Percentiles rank a stretch among this genome's conserved stretches.
These are phyloP conservation scores for Citeromyces hawaiiensis DNA, from an alignment of 1,139 yeast genomes.

Conservation along the genomic window DNA sequence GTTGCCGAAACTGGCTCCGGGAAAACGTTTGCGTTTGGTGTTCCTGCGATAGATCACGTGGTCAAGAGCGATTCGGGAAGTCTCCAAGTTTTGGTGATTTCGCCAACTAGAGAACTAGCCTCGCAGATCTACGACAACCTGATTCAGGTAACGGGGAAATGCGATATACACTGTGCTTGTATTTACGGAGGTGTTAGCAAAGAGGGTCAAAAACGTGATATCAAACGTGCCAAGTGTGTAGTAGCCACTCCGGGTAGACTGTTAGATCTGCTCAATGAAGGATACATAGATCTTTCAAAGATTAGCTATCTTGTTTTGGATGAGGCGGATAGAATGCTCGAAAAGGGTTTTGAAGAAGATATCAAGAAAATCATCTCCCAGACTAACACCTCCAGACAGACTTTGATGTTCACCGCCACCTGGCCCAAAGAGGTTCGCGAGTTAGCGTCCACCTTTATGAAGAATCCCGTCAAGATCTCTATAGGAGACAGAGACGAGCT, in stretches of 20 bases:
- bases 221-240: conserved; percentile 53
- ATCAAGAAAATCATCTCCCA: conserved; percentile 66
- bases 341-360: conserved; percentile 94
- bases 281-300: conserved; percentile 54
- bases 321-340: conserved; percentile 98
- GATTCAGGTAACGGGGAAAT: conserved; percentile 46
- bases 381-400: conserved; percentile 49
- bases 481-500: conserved; percentile 93
- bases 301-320: conserved; percentile 80
- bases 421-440: conserved; percentile 93
- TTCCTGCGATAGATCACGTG: conserved; percentile 82
- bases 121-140: conserved; percentile 85
- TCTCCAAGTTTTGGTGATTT: conserved; percentile 68
- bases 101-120: conserved; percentile 97
- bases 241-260: conserved; percentile 98
- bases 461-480: conserved; percentile 69
- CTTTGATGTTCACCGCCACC: conserved; percentile 82
- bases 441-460: conserved; percentile 79
- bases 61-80: conserved; percentile 30
- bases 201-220: conserved; percentile 69
- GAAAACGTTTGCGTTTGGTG: conserved; percentile 94
- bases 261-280: conserved; percentile 83
- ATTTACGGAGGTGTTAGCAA: conserved; percentile 97
- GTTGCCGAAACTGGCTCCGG: conserved; percentile 99
- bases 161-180: conserved; percentile 63